A percentile compares a stretch with the other conserved stretches of the same genome.
phyloP scores from a whole-genome alignment of 108 stramenopile genomes.

The Epithemia pelagica region DNA sequence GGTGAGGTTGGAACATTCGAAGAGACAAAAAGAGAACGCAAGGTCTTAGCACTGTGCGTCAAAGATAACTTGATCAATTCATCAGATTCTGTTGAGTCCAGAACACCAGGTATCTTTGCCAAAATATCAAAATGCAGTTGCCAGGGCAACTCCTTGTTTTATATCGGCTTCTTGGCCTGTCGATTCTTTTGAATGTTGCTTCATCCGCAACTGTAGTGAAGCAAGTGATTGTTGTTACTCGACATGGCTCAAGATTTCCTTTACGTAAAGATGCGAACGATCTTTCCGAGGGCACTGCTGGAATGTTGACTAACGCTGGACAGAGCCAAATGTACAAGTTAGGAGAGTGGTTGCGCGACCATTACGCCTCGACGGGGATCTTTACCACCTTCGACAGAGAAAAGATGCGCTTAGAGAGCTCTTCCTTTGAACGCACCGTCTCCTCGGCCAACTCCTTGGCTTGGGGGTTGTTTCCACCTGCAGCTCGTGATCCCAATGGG shows the following conservation, averaged over 20 bases:
- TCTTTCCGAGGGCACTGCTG: conserved; percentile 13
- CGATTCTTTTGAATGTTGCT: neutral
- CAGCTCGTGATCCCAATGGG: conserved; percentile 11
- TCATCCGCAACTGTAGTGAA: neutral
- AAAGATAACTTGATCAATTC: no score
- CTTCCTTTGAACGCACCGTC: conserved; percentile 34
- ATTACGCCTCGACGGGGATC: conserved; percentile 14
- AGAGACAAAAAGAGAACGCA: no score
- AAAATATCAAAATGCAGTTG: no score
- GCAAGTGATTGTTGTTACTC: conserved; percentile 42
- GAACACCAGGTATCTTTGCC: no score
- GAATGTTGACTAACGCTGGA: conserved; percentile 28
- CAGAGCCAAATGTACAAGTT: conserved; percentile 30
- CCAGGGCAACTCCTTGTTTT: no score
- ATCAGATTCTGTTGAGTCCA: no score
- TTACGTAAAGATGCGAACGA: conserved; percentile 21
- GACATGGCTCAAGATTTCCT: conserved; percentile 32
- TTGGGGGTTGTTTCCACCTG: conserved; percentile 29
- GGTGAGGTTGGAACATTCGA: no score
- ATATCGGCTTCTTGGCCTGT: no score
- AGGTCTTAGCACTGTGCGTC: no score
- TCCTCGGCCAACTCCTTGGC: conserved; percentile 34
- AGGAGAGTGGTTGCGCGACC: conserved; percentile 26
- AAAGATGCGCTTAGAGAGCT: conserved; percentile 24
- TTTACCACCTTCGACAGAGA: conserved; percentile 11